Evolutionary conservation across 2,329 filamentous ascomycete genomes (phyloP), one percentile per base, ranked within the genome.

Genomic region (Fusarium pseudograminearum): DNA sequence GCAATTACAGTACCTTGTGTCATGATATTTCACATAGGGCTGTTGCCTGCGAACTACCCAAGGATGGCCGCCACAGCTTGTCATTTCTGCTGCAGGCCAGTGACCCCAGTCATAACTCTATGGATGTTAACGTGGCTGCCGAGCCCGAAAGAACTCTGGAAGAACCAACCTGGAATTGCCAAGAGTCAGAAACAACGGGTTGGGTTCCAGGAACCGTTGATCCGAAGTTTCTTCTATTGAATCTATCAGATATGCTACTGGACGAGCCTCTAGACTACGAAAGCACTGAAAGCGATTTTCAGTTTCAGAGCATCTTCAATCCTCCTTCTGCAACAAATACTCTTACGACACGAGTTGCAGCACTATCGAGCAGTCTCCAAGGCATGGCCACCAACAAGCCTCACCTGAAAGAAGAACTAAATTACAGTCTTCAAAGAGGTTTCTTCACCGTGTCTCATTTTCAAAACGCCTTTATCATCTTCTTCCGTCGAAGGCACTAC

Each of bases 1-100:
- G 70, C 26, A 40, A 18, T 1, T 73, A 73, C 24, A 61, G 41
- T 4, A 44, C 67, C 4, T 40, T 61, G 1, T 73, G 70, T 9
- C 53, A 69, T 1, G 42, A 61, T 34, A 4, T 9, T 24, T 42
- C 44, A 2, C 67, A 71, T 34, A 26, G 18, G 14, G 14, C 22
- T 2, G 9, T 2, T 4, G 2, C 11, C 16, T 31, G 20, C 1
- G 47, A 30, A 7, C 18, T 4, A 8, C 26, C n/a, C 3, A 48
- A 57, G 38, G 18, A 65, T 20, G 36, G 42, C 1, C 30, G 36
- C 5, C 20, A 55, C 0, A 36, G 20, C 7, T 12, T 70, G 2
- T 38, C 61, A 2, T 73, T 67, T 41, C 40, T 73, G 0, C n/a
- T 71, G 0, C 40, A 51, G 2, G 53, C 42, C 1, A 71, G 54